These are phyloP conservation scores for Lanmaoa rubissima DNA, from an alignment of 768 basidiomycete genomes.

Conservation along the genomic window DNA sequence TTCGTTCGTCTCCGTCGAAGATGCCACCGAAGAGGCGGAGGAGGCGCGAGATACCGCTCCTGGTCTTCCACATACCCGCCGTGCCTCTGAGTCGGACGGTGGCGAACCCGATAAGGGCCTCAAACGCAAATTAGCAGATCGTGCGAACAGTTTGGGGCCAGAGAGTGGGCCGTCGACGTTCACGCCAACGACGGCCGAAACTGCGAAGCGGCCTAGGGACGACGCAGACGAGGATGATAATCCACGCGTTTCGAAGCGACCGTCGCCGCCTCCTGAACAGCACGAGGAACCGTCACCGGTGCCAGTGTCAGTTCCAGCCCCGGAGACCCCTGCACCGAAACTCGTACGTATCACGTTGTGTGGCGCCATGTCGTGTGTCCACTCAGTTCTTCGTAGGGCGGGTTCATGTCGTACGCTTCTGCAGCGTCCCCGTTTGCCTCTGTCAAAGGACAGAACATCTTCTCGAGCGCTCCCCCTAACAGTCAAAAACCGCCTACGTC, in stretches of 20 bases:
- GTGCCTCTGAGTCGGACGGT: slow-evolving; percentile 45
- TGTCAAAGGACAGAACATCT: slow-evolving; percentile 65
- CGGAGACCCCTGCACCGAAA: slow-evolving; percentile 40
- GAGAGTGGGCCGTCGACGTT: slow-evolving; percentile 27
- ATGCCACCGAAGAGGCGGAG: slow-evolving; percentile 28
- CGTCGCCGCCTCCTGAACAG: slow-evolving; percentile 67
- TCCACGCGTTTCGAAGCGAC: slow-evolving; percentile 56
- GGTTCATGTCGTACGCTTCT: slow-evolving; percentile 81
- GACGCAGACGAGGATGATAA: slow-evolving; percentile 63
- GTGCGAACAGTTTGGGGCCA: slow-evolving; percentile 62
- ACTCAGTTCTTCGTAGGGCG: slow-evolving; percentile 42
- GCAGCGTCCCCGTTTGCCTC: slow-evolving; percentile 70
- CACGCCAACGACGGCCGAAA: slow-evolving; percentile 31
- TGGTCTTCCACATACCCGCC: slow-evolving; percentile 26
- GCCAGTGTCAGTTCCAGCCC: neutral
- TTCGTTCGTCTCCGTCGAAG: slow-evolving; percentile 23
- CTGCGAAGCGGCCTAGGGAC: slow-evolving; percentile 59
- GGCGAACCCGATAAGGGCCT: slow-evolving; percentile 56
- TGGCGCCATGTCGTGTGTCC: slow-evolving; percentile 8
- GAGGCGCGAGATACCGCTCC: slow-evolving; percentile 28
- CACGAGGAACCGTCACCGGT: slow-evolving; percentile 18
- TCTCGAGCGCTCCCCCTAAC: slow-evolving; percentile 26
- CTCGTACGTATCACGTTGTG: slow-evolving; percentile 38
- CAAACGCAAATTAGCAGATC: slow-evolving; percentile 69
- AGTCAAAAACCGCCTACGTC: slow-evolving; percentile 31